Evolutionary conservation across 192 early-diverging fungal genomes (phyloP).

Genomic region (Entomortierella parvispora): DNA sequence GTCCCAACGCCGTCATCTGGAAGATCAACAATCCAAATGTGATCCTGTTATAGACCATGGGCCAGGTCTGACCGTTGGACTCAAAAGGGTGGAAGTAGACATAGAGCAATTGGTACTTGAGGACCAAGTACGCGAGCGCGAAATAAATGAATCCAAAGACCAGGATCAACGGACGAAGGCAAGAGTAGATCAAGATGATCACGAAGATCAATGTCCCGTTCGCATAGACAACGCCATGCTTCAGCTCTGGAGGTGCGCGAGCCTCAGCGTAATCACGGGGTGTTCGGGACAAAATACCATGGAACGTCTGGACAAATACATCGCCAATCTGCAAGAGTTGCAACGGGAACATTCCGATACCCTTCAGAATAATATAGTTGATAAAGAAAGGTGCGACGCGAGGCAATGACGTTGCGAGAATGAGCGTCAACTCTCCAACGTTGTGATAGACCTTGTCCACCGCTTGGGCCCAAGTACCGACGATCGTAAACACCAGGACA

Average conservation of each 20-base stretch:
- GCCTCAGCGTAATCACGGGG: constrained; percentile 84
- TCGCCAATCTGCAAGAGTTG: constrained; percentile 76
- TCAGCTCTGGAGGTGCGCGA: constrained; percentile 73
- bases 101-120: constrained; percentile 83
- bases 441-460: constrained; percentile 71
- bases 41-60: constrained; percentile 74
- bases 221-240: constrained; percentile 77
- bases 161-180: constrained; percentile 78
- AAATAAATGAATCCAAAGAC: constrained; percentile 76
- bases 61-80: constrained; percentile 76
- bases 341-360: constrained; percentile 75
- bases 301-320: constrained; percentile 63
- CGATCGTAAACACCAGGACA: constrained; percentile 79
- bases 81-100: constrained; percentile 83
- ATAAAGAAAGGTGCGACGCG: constrained; percentile 82
- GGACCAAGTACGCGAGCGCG: constrained; percentile 69
- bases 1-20: constrained; percentile 69
- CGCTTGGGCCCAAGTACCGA: constrained; percentile 71
- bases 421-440: constrained; percentile 67
- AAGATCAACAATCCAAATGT: constrained; percentile 73
- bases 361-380: constrained; percentile 77
- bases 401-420: constrained; percentile 73
- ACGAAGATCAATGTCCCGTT: constrained; percentile 77
- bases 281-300: constrained; percentile 74
- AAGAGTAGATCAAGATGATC: constrained; percentile 80